phyloP scores from a whole-genome alignment of 2,329 filamentous ascomycete species.

The Beauveria sp. region DNA sequence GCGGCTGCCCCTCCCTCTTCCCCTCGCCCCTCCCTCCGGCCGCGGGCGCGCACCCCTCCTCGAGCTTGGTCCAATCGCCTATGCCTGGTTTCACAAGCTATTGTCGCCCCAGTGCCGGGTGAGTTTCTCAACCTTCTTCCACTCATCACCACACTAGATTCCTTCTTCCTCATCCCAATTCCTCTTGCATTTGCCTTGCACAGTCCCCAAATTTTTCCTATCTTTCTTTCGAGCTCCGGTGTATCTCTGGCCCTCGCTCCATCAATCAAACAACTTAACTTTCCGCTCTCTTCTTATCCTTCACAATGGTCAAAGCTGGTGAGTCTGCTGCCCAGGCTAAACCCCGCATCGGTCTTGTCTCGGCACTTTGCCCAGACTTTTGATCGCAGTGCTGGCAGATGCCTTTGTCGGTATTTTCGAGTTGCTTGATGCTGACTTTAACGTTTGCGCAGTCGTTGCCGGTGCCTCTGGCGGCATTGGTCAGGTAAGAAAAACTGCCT shows the following conservation, averaged over 20 bases:
- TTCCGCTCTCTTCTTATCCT: constrained; percentile 12
- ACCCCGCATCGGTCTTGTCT: constrained; percentile 13
- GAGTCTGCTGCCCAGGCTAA: constrained; percentile 21
- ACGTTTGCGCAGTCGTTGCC: constrained; percentile 60
- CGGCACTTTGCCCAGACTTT: not conserved
- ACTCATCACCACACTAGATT: not conserved
- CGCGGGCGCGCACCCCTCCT: constrained; percentile 1
- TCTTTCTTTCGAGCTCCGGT: not conserved
- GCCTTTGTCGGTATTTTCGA: not conserved
- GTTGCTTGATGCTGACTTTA: constrained; percentile 8
- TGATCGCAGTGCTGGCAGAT: not conserved
- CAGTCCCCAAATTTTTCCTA: not conserved
- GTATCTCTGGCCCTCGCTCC: not conserved
- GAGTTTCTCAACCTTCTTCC: constrained; percentile 1
- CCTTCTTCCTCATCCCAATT: constrained; percentile 8
- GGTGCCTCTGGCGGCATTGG: constrained; percentile 98
- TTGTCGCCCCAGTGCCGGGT: not conserved
- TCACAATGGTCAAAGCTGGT: constrained; percentile 51
- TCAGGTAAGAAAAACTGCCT: constrained; percentile 53
- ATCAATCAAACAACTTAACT: not conserved
- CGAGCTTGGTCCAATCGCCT: constrained; percentile 4
- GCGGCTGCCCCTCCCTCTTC: constrained; percentile 2
- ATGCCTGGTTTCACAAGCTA: constrained; percentile 9
- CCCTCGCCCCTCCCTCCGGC: not conserved
- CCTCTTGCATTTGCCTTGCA: not conserved